Conservation (phyloP, 1,284 basidiomycete species). For the Marasmius oreades region DNA sequence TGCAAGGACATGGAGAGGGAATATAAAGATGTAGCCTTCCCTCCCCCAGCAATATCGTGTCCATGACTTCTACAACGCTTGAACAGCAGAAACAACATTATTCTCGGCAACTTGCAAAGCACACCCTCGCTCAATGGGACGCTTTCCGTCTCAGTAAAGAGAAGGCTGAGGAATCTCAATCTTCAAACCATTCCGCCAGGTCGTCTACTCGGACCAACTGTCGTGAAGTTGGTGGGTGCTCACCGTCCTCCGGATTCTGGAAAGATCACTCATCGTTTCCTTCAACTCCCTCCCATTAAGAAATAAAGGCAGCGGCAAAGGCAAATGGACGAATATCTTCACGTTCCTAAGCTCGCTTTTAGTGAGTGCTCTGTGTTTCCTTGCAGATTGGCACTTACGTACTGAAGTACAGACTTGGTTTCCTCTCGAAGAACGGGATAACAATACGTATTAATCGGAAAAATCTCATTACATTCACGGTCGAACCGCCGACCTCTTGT, state of each 20-base stretch:
- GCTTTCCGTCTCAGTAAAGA: constrained; percentile 19
- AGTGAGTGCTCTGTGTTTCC: too few relatives aligned
- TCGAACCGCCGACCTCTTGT: too few relatives aligned
- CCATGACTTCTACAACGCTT: constrained; percentile 29
- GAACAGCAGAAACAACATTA: constrained; percentile 51
- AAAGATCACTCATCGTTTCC: neutral
- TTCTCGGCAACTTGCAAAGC: constrained; percentile 52
- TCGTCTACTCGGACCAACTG: neutral
- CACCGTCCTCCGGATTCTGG: neutral
- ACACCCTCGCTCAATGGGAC: constrained; percentile 58
- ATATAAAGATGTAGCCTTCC: neutral
- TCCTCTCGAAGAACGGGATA: too few relatives aligned
- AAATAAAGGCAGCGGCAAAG: too few relatives aligned
- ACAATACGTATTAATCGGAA: too few relatives aligned
- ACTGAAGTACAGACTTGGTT: too few relatives aligned
- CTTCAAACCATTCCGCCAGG: neutral
- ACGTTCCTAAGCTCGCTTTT: too few relatives aligned
- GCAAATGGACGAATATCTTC: too few relatives aligned
- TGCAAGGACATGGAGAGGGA: neutral
- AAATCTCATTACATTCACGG: too few relatives aligned
- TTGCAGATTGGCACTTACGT: too few relatives aligned
- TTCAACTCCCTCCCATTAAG: neutral
- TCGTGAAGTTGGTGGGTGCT: neutral
- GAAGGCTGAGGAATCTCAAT: neutral
- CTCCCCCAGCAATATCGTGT: constrained; percentile 9